Evolutionary conservation across 2,329 filamentous ascomycete genomes (phyloP).

Genomic region (Trichothecium roseum): DNA sequence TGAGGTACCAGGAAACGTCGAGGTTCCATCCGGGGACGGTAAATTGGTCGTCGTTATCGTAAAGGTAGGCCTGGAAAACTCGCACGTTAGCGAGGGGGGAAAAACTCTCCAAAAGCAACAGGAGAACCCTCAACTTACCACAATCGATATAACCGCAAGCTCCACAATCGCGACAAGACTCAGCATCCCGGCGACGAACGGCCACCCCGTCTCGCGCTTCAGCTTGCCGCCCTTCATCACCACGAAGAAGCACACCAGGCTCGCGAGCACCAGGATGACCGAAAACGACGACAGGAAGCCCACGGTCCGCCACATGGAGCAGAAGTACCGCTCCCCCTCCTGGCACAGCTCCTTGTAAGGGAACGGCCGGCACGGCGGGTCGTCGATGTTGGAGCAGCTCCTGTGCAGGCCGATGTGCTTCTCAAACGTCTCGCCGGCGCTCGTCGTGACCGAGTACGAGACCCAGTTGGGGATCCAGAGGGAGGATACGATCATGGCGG

Average conservation of each 20-base stretch:
- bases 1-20: constrained; percentile 68
- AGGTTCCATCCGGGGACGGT: constrained; percentile 69
- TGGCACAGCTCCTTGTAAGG: constrained; percentile 22
- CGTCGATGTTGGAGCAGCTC: constrained; percentile 62
- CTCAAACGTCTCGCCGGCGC: constrained; percentile 33
- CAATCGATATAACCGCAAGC: constrained; percentile 67
- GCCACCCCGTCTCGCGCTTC: constrained; percentile 76
- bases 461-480: constrained; percentile 65
- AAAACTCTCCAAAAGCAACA: background rate
- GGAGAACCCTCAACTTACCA: too few relatives aligned
- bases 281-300: constrained; percentile 83
- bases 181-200: constrained; percentile 58
- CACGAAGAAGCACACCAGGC: constrained; percentile 68
- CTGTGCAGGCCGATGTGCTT: constrained; percentile 70
- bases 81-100: background rate
- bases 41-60: constrained; percentile 75
- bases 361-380: constrained; percentile 42
- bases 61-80: constrained; percentile 64
- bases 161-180: constrained; percentile 57
- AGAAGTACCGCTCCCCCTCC: constrained; percentile 58
- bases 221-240: constrained; percentile 70
- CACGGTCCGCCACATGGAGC: constrained; percentile 81
- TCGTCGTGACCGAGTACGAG: constrained; percentile 45
- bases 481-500: constrained; percentile 58
- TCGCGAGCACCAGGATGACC: constrained; percentile 70